phyloP scores from a whole-genome alignment of 371 early-diverging fungal species.

The Dichotomocladium elegans region DNA sequence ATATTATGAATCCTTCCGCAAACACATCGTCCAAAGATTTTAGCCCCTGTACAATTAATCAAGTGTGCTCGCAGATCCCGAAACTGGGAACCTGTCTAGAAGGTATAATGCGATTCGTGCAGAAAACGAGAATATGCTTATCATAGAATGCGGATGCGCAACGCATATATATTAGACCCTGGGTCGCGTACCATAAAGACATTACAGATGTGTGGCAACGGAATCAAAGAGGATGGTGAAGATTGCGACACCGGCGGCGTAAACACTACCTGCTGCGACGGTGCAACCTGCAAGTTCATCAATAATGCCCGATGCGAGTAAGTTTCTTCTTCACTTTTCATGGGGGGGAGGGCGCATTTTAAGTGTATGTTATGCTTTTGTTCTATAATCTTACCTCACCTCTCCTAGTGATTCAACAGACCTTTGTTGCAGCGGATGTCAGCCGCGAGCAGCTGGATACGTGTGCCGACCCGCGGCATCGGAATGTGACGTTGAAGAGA shows the following conservation, averaged over 20 bases:
- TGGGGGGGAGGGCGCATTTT: too few relatives aligned
- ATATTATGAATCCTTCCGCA: constrained; percentile 83
- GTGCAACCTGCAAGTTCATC: constrained; percentile 76
- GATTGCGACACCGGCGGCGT: constrained; percentile 90
- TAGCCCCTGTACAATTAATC: constrained; percentile 76
- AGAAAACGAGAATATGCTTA: too few relatives aligned
- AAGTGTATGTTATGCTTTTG: too few relatives aligned
- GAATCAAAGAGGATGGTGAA: constrained; percentile 85
- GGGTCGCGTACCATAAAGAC: constrained; percentile 43
- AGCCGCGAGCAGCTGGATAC: constrained; percentile 52
- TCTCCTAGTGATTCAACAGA: constrained; percentile 72
- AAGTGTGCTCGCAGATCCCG: constrained; percentile 62
- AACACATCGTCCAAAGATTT: constrained; percentile 66
- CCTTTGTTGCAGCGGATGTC: constrained; percentile 79
- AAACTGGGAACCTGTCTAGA: constrained; percentile 56
- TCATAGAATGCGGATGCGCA: too few relatives aligned
- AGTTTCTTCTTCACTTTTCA: constrained; percentile 15
- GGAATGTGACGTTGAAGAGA: constrained; percentile 81
- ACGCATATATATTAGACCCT: constrained; percentile 58
- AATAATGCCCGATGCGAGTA: constrained; percentile 72
- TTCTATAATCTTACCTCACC: too few relatives aligned
- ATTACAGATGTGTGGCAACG: constrained; percentile 88
- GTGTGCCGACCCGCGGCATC: constrained; percentile 76
- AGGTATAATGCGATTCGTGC: too few relatives aligned
- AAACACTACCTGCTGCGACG: constrained; percentile 80